Conservation (phyloP, 1,284 basidiomycete species). For the Cutaneotrichosporon dermatis region DNA sequence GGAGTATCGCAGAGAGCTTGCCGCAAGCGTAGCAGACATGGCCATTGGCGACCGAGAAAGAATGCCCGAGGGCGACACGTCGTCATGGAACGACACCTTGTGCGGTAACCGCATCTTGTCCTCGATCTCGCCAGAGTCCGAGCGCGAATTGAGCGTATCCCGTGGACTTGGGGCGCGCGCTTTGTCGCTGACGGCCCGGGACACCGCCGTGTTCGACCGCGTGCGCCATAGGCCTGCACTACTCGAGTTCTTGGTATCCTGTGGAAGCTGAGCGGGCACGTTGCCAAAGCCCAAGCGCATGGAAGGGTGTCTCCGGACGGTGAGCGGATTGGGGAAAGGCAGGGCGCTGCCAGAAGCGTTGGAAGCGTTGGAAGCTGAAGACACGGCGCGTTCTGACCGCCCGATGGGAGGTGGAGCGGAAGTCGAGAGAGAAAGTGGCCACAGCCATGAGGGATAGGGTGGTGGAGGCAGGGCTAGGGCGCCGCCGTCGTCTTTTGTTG, state of each 20-base stretch:
- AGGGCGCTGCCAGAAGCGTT: constrained; percentile 11
- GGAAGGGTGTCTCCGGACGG: constrained; percentile 35
- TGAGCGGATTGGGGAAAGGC: constrained; percentile 42
- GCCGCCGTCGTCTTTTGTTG: constrained; percentile 17
- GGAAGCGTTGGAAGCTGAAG: constrained; percentile 6
- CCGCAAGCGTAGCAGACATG: background rate
- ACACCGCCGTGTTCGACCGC: constrained; percentile 2
- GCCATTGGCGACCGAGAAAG: background rate
- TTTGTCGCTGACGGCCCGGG: constrained; percentile 5
- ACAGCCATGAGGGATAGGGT: constrained; percentile 44
- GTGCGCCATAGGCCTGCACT: background rate
- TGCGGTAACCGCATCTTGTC: background rate
- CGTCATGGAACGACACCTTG: constrained; percentile 14
- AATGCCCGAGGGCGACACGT: background rate
- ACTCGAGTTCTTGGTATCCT: background rate
- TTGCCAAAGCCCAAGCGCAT: constrained; percentile 30
- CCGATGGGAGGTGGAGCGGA: background rate
- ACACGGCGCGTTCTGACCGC: constrained; percentile 9
- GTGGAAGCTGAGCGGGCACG: constrained; percentile 17
- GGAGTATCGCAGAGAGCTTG: background rate
- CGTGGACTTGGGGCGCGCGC: background rate
- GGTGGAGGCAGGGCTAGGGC: constrained; percentile 31
- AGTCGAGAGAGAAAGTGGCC: constrained; percentile 22
- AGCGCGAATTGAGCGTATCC: constrained; percentile 1
- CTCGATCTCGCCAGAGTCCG: background rate